A percentile compares a stretch with the other conserved stretches of the same genome.
These are phyloP conservation scores for Sphaerulina populicola DNA, from an alignment of 2,329 filamentous ascomycete species.

Conservation along the genomic window DNA sequence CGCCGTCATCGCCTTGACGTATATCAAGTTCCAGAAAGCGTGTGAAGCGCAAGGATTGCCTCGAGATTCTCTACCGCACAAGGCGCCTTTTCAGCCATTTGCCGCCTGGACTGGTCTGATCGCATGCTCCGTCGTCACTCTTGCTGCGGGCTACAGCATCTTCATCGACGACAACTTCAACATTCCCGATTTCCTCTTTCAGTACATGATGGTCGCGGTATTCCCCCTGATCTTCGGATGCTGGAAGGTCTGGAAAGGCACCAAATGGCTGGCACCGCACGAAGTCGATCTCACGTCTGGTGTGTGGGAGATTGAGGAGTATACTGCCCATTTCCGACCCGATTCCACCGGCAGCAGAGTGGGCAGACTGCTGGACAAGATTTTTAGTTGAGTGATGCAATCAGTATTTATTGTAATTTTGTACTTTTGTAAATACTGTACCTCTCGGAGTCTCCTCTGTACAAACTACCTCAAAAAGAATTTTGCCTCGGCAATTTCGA, in stretches of 20 bases:
- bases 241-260: too few species aligned
- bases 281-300: background rate
- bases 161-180: too few species aligned
- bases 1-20: constrained; percentile 50
- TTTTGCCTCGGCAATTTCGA: too few species aligned
- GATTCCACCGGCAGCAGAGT: background rate
- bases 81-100: constrained; percentile 48
- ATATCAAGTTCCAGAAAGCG: constrained; percentile 50
- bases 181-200: too few species aligned
- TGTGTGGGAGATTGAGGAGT: constrained; percentile 1
- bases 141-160: too few species aligned
- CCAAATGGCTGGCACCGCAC: constrained; percentile 1
- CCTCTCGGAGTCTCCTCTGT: too few species aligned
- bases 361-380: background rate
- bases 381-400: constrained; percentile 1
- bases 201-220: too few species aligned
- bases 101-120: constrained; percentile 34
- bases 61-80: constrained; percentile 50
- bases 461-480: too few species aligned
- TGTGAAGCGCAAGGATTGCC: constrained; percentile 44
- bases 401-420: too few species aligned
- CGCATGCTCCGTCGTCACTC: too few species aligned
- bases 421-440: too few species aligned
- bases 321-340: background rate
- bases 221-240: too few species aligned